Conservation (phyloP, 495 filamentous ascomycete genomes). For the Venustampulla echinocandica region DNA sequence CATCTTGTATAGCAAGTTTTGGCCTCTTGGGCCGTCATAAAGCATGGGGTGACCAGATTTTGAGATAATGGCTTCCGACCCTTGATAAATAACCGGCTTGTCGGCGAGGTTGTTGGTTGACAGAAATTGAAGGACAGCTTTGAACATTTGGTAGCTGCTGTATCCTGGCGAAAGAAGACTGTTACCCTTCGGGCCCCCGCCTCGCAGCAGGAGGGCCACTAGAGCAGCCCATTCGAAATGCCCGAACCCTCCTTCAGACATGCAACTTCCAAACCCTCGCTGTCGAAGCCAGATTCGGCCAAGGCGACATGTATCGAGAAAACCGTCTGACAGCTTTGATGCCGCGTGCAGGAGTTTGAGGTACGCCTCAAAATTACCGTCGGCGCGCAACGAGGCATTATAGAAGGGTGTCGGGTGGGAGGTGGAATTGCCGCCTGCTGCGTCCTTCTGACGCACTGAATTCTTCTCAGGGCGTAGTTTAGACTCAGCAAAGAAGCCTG, state of each 20-base stretch:
- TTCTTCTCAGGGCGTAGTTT: slow-evolving; percentile 65
- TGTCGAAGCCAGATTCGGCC: slow-evolving; percentile 85
- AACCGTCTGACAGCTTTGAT: slow-evolving; percentile 58
- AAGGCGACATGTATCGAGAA: slow-evolving; percentile 74
- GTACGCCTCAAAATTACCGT: slow-evolving; percentile 62
- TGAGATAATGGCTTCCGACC: slow-evolving; percentile 25
- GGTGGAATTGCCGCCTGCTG: slow-evolving; percentile 28
- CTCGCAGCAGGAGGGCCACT: slow-evolving; percentile 72
- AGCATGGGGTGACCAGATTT: slow-evolving; percentile 37
- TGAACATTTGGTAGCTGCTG: slow-evolving; percentile 91
- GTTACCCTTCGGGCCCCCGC: slow-evolving; percentile 58
- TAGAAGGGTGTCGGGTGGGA: slow-evolving; percentile 68
- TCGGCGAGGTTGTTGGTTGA: slow-evolving; percentile 57
- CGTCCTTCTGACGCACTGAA: slow-evolving; percentile 50
- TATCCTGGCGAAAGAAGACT: slow-evolving; percentile 67
- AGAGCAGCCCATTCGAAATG: slow-evolving; percentile 81
- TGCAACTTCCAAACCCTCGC: slow-evolving; percentile 60
- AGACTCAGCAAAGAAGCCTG: slow-evolving; percentile 52
- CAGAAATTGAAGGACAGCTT: slow-evolving; percentile 78
- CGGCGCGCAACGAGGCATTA: slow-evolving; percentile 76
- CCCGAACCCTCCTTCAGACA: slow-evolving; percentile 79
- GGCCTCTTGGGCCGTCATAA: slow-evolving; percentile 59
- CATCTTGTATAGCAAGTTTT: slow-evolving; percentile 92
- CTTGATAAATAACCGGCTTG: slow-evolving; percentile 49
- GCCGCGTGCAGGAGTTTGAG: slow-evolving; percentile 59